These are phyloP conservation scores for Diddensiella caesifluorescens DNA, from an alignment of 805 yeast genomes.

Conservation along the genomic window DNA sequence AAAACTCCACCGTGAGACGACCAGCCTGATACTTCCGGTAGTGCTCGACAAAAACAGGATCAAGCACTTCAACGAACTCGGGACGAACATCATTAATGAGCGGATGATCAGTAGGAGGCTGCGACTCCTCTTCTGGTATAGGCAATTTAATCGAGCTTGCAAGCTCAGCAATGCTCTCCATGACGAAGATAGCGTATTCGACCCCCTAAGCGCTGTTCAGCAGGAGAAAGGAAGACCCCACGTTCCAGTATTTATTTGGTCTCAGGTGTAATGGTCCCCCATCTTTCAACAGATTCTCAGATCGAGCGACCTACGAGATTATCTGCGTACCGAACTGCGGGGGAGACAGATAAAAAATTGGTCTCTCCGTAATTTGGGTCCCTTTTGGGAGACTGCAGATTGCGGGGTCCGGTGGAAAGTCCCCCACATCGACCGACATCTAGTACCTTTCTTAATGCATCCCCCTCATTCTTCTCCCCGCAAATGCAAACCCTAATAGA, in stretches of 20 bases:
- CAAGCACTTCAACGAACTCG: conserved; percentile 7
- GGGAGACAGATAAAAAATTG: too few relatives aligned
- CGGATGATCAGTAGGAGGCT: conserved; percentile 2
- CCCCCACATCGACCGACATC: too few relatives aligned
- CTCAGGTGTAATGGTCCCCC: conserved; percentile 3
- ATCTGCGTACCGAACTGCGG: too few relatives aligned
- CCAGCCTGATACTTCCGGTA: conserved; percentile 8
- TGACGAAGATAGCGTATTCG: neutral
- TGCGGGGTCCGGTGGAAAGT: too few relatives aligned
- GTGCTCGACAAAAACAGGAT: conserved; percentile 7
- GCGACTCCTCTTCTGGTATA: neutral
- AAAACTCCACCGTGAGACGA: conserved; percentile 5
- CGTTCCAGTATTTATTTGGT: neutral
- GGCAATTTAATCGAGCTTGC: neutral
- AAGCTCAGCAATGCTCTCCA: neutral
- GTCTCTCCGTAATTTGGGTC: too few relatives aligned
- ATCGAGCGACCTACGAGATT: too few relatives aligned
- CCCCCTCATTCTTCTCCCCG: too few relatives aligned
- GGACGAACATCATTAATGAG: conserved; percentile 5
- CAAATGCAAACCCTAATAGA: too few relatives aligned
- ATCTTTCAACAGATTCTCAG: neutral
- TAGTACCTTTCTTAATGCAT: too few relatives aligned
- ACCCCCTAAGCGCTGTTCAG: neutral
- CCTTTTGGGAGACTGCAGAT: too few relatives aligned
- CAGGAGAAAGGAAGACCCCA: neutral